phyloP scores from a whole-genome alignment of 2,329 filamentous ascomycete species.

The Laburnicola sp. region DNA sequence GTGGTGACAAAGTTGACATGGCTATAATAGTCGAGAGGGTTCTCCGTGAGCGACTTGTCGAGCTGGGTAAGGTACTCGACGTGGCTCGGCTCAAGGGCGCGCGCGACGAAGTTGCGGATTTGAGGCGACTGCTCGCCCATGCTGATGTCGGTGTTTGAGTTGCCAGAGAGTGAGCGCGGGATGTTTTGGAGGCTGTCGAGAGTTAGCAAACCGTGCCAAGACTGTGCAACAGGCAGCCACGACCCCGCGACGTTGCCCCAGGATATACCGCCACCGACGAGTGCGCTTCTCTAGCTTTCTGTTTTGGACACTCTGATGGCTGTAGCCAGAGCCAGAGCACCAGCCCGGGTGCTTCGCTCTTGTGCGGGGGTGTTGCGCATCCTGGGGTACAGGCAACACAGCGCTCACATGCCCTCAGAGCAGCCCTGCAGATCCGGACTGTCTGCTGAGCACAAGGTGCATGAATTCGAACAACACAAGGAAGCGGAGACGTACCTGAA shows the following conservation, averaged over 20 bases:
- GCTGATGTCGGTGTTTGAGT: conserved; percentile 50
- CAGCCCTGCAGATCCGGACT: too few relatives aligned
- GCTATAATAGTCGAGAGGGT: conserved; percentile 55
- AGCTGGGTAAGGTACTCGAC: conserved; percentile 51
- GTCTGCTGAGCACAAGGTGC: too few relatives aligned
- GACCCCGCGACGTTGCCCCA: conserved; percentile 18
- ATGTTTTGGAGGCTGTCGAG: conserved; percentile 32
- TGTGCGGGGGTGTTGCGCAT: too few relatives aligned
- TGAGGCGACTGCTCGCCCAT: conserved; percentile 53
- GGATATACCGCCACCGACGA: background rate
- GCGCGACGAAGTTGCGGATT: conserved; percentile 49
- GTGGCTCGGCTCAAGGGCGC: conserved; percentile 49
- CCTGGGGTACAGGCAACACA: too few relatives aligned
- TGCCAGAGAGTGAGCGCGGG: conserved; percentile 47
- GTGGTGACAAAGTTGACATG: conserved; percentile 54
- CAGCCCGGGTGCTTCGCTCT: too few relatives aligned
- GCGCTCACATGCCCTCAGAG: too few relatives aligned
- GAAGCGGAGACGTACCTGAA: conserved; percentile 37
- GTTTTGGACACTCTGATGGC: too few relatives aligned
- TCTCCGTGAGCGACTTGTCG: conserved; percentile 48
- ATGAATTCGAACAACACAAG: too few relatives aligned
- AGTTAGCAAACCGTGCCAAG: conserved; percentile 21
- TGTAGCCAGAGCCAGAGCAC: too few relatives aligned
- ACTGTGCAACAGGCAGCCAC: conserved; percentile 20
- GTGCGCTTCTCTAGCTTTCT: background rate